phyloP scores from a whole-genome alignment of 805 yeast species.

The Pichia ethanolica region DNA sequence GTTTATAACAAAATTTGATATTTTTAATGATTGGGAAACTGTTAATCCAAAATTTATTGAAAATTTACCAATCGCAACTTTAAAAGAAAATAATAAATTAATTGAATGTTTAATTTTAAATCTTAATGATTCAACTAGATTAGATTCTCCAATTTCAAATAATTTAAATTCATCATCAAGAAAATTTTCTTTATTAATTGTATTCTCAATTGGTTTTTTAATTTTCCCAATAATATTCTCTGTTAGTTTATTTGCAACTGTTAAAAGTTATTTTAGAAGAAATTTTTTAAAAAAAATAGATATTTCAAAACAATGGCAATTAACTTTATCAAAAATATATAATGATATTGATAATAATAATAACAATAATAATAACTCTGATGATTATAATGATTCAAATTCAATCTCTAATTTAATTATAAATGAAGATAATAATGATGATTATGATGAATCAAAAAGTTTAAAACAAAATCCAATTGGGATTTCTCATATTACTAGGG shows the following conservation, averaged over 20 bases:
- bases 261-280: conserved; percentile 19
- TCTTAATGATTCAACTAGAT: conserved; percentile 28
- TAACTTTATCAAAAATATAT: background rate
- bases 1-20: conserved; percentile 63
- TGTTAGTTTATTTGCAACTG: conserved; percentile 21
- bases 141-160: background rate
- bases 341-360: too few relatives aligned
- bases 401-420: background rate
- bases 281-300: conserved; percentile 8
- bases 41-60: conserved; percentile 42
- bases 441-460: conserved; percentile 2
- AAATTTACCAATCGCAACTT: conserved; percentile 33
- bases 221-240: conserved; percentile 21
- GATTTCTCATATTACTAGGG: conserved; percentile 22
- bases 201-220: conserved; percentile 5
- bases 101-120: conserved; percentile 45
- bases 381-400: background rate
- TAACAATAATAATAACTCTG: background rate
- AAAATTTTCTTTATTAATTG: background rate
- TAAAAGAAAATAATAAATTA: conserved; percentile 28
- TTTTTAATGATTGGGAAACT: conserved; percentile 51
- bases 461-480: background rate
- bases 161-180: background rate
- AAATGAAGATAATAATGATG: background rate
- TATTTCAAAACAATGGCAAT: conserved; percentile 8